A percentile compares a stretch with the other conserved stretches of the same genome.
phyloP scores from a whole-genome alignment of 768 basidiomycete species.

The Kwoniella dendrophila region DNA sequence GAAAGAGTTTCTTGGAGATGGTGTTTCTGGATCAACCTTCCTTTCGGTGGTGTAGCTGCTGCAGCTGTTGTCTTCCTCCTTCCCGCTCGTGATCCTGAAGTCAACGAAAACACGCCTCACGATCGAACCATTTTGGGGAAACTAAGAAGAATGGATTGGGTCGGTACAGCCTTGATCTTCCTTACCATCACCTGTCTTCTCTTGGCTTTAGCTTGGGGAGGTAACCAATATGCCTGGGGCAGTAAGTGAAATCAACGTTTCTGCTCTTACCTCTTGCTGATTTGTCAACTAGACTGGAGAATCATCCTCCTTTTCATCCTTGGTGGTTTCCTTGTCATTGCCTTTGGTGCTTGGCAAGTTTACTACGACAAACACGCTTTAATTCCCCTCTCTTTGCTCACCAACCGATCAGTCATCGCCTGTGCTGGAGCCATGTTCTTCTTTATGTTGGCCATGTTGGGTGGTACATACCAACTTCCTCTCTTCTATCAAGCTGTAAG shows the following conservation, averaged over 20 bases:
- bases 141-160: conserved; percentile 55
- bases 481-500: conserved; percentile 45
- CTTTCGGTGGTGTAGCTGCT: conserved; percentile 49
- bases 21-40: conserved; percentile 56
- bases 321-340: conserved; percentile 46
- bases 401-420: conserved; percentile 53
- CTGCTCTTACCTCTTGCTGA: background rate
- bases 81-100: conserved; percentile 49
- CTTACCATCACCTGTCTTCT: conserved; percentile 57
- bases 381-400: conserved; percentile 56
- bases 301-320: conserved; percentile 55
- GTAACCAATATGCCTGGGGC: conserved; percentile 60
- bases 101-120: conserved; percentile 32
- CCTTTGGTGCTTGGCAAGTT: conserved; percentile 56
- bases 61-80: conserved; percentile 55
- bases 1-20: conserved; percentile 58
- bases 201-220: conserved; percentile 62
- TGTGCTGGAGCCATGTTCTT: conserved; percentile 43
- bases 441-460: conserved; percentile 39
- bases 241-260: conserved; percentile 45
- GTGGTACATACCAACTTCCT: conserved; percentile 55
- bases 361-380: conserved; percentile 54
- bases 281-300: conserved; percentile 30
- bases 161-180: conserved; percentile 58
- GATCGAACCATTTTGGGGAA: conserved; percentile 27